phyloP scores from a whole-genome alignment of 2,329 filamentous ascomycete genomes.

The Dactylellina drechsleri region DNA sequence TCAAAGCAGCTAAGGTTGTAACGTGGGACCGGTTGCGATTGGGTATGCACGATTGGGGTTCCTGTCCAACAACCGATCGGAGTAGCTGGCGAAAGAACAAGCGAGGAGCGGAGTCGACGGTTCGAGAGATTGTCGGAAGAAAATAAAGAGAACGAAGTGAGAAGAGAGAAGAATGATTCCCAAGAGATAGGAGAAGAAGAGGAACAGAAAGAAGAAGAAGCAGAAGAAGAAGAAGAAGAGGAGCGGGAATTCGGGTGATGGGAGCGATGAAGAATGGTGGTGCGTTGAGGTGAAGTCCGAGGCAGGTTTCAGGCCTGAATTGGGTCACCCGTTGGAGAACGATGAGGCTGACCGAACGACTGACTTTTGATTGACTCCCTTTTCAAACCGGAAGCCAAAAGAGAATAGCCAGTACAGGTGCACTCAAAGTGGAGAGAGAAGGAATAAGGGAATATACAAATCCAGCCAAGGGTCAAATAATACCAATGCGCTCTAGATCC shows the following conservation, averaged over 20 bases:
- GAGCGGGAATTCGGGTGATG: background rate
- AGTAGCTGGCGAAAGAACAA: constrained; percentile 21
- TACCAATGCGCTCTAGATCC: background rate
- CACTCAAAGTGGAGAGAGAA: background rate
- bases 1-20: constrained; percentile 23
- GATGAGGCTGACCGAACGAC: constrained; percentile 40
- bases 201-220: background rate
- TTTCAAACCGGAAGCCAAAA: too few species aligned
- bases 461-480: constrained; percentile 3
- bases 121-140: background rate
- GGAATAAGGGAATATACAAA: background rate
- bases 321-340: constrained; percentile 11
- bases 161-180: background rate
- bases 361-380: too few species aligned
- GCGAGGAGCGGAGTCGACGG: background rate
- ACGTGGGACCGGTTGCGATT: constrained; percentile 35
- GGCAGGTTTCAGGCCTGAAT: constrained; percentile 22
- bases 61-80: constrained; percentile 40
- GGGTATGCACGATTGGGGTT: constrained; percentile 7
- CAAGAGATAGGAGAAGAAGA: background rate
- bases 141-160: constrained; percentile 1
- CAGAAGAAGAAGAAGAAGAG: background rate
- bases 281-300: constrained; percentile 5
- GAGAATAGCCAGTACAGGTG: background rate
- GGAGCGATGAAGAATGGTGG: background rate